phyloP scores from a whole-genome alignment of 2,329 filamentous ascomycete genomes.

The Pseudocercospora fuligena region DNA sequence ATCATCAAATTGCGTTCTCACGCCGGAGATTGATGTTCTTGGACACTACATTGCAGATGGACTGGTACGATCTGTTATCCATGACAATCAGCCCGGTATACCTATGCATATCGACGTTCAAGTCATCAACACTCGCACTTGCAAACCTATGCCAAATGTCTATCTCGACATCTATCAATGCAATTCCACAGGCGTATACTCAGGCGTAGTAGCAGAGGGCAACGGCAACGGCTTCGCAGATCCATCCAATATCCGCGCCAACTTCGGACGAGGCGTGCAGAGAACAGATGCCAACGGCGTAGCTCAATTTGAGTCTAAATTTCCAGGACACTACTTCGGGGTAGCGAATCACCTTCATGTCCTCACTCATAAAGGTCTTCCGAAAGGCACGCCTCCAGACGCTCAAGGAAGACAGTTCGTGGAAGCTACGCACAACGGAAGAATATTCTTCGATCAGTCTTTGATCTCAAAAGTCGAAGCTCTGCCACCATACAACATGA shows the following conservation, averaged over 20 bases:
- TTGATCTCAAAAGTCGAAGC: conserved; percentile 59
- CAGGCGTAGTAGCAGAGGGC: conserved; percentile 38
- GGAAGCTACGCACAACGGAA: conserved; percentile 63
- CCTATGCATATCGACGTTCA: conserved; percentile 50
- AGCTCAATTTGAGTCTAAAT: conserved; percentile 47
- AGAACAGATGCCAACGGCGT: conserved; percentile 45
- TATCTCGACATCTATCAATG: conserved; percentile 51
- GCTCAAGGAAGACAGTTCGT: conserved; percentile 14
- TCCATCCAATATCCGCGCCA: conserved; percentile 41
- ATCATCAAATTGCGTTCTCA: conserved; percentile 15
- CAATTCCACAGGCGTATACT: conserved; percentile 54
- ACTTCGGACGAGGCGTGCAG: conserved; percentile 48
- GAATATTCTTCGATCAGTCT: conserved; percentile 67
- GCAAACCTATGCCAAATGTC: conserved; percentile 47
- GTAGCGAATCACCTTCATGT: conserved; percentile 48
- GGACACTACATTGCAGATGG: conserved; percentile 41
- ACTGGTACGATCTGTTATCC: conserved; percentile 46
- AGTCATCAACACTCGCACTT: conserved; percentile 50
- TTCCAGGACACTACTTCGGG: conserved; percentile 50
- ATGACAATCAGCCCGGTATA: conserved; percentile 49
- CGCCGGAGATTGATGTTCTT: conserved; percentile 17
- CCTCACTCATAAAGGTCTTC: conserved; percentile 17
- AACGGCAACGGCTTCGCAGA: conserved; percentile 40
- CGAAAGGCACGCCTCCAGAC: neutral
- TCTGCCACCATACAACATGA: conserved; percentile 50